Percentiles rank a stretch among this genome's conserved stretches.
phyloP scores from a whole-genome alignment of 2,329 filamentous ascomycete species.

The Trichoderma afroharzianum region DNA sequence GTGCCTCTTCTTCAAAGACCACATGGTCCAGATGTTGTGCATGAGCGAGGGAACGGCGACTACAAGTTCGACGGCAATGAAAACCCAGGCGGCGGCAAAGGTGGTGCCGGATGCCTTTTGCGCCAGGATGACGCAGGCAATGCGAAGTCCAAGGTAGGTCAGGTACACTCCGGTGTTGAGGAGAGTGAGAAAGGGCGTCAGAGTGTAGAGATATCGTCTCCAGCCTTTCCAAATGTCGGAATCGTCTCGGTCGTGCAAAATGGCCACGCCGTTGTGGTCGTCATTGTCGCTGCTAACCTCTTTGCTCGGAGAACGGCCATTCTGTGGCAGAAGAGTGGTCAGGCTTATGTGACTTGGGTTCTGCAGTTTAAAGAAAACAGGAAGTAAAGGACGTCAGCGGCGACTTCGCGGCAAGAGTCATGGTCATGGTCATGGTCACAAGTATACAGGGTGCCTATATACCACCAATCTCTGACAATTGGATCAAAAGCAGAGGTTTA shows the following conservation, averaged over 20 bases:
- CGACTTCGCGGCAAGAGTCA: conserved; percentile 16
- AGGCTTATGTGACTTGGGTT: conserved; percentile 43
- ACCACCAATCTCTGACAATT: background rate
- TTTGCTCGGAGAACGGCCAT: conserved; percentile 29
- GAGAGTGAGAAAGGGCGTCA: conserved; percentile 39
- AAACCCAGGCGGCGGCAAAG: conserved; percentile 54
- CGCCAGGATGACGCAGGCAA: conserved; percentile 50
- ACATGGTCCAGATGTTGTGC: conserved; percentile 57
- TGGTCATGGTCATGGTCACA: background rate
- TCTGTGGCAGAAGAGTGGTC: conserved; percentile 36
- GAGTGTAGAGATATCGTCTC: conserved; percentile 38
- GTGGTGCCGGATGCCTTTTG: conserved; percentile 39
- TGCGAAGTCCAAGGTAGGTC: conserved; percentile 48
- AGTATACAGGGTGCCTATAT: background rate
- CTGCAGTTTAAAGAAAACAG: conserved; percentile 25
- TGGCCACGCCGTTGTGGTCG: conserved; percentile 33
- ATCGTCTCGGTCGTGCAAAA: conserved; percentile 42
- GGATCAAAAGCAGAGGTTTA: background rate
- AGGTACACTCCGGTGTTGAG: conserved; percentile 42
- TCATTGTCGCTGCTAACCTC: conserved; percentile 31
- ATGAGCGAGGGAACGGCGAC: conserved; percentile 52
- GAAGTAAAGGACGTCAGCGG: conserved; percentile 8
- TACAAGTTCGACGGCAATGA: conserved; percentile 52
- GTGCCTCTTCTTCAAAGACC: conserved; percentile 51
- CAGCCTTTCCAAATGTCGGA: conserved; percentile 44